These are phyloP conservation scores for Passalora sequoiae DNA, from an alignment of 2,329 filamentous ascomycete genomes.

Conservation along the genomic window DNA sequence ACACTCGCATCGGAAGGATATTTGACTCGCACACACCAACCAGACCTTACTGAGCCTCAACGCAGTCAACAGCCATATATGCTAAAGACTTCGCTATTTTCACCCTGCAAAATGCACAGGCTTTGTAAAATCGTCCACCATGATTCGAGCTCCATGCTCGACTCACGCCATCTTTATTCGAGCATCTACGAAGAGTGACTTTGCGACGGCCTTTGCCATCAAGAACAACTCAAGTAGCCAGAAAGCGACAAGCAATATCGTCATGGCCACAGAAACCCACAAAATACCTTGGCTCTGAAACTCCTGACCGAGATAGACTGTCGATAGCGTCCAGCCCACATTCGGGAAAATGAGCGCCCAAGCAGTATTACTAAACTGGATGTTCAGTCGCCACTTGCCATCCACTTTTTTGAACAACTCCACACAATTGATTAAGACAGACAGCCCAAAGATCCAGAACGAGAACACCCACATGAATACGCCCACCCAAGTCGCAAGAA, in stretches of 20 bases:
- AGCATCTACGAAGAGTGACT: conserved; percentile 23
- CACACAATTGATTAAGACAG: conserved; percentile 15
- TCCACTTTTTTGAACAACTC: conserved; percentile 11
- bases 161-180: conserved; percentile 16
- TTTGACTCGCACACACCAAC: too few relatives aligned
- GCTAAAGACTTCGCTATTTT: too few relatives aligned
- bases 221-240: conserved; percentile 50
- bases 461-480: conserved; percentile 48
- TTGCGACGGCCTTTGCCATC: conserved; percentile 48
- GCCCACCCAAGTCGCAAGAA: conserved; percentile 28
- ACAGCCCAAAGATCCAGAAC: conserved; percentile 40
- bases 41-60: too few relatives aligned
- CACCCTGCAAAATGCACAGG: too few relatives aligned
- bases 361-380: conserved; percentile 15
- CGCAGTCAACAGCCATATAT: too few relatives aligned
- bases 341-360: conserved; percentile 60
- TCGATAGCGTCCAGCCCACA: conserved; percentile 57
- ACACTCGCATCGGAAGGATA: too few relatives aligned
- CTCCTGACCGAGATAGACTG: conserved; percentile 50
- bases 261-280: conserved; percentile 54
- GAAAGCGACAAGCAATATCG: conserved; percentile 50
- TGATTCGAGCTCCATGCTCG: too few relatives aligned
- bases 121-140: too few relatives aligned
- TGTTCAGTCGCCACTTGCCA: conserved; percentile 13
- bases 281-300: conserved; percentile 50